Evolutionary conservation across 352 stramenopile species (phyloP).

Genomic region (Pythium coloratum): DNA sequence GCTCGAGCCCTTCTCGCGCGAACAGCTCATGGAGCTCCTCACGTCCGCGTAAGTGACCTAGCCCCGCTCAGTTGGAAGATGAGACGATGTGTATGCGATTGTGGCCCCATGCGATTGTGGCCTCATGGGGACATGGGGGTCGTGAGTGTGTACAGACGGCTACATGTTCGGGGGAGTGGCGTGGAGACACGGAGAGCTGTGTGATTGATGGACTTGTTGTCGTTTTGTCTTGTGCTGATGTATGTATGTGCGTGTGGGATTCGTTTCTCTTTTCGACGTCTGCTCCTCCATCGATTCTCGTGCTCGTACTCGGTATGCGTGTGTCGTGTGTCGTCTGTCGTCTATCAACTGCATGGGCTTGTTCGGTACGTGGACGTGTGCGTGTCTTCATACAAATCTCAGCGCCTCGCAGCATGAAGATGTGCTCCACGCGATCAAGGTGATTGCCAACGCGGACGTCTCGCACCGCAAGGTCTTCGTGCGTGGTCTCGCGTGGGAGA

Average conservation of each 20-base stretch:
- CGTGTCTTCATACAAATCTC: background rate
- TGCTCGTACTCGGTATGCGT: conserved; percentile 1
- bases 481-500: conserved; percentile 60
- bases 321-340: background rate
- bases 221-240: conserved; percentile 17
- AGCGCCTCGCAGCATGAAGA: conserved; percentile 63
- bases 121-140: background rate
- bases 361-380: background rate
- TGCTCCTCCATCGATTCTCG: conserved; percentile 2
- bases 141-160: conserved; percentile 1
- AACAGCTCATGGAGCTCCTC: conserved; percentile 70
- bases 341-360: conserved; percentile 3
- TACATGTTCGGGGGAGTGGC: background rate
- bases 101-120: background rate
- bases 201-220: conserved; percentile 18
- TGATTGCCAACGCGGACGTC: conserved; percentile 50
- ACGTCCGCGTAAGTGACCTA: conserved; percentile 53
- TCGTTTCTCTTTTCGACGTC: conserved; percentile 1
- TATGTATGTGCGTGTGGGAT: conserved; percentile 13
- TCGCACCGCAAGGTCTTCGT: conserved; percentile 74
- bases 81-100: background rate
- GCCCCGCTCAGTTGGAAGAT: background rate
- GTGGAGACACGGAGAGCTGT: conserved; percentile 2
- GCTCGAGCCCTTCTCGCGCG: conserved; percentile 53
- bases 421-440: conserved; percentile 62